Evolutionary conservation across 495 filamentous ascomycete genomes (phyloP).

Genomic region (Penicillium silybi): DNA sequence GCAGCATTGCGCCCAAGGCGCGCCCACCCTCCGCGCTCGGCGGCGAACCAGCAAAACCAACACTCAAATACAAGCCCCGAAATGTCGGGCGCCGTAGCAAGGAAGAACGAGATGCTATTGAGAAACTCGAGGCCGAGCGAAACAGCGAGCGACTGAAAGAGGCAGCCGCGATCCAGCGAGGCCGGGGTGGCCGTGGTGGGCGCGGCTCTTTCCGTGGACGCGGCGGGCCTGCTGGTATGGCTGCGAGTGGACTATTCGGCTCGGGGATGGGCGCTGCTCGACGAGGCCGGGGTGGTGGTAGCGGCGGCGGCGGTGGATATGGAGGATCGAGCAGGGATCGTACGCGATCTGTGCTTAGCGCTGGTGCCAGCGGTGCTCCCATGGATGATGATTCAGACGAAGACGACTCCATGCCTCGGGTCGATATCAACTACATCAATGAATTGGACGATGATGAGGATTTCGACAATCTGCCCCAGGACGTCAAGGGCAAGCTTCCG

Average conservation of each 20-base stretch:
- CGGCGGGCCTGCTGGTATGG: slow-evolving; percentile 28
- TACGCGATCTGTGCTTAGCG: slow-evolving; percentile 28
- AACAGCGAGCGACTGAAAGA: slow-evolving; percentile 42
- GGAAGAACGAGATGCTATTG: slow-evolving; percentile 49
- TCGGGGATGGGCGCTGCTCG: slow-evolving; percentile 23
- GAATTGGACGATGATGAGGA: slow-evolving; percentile 44
- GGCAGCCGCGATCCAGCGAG: slow-evolving; percentile 41
- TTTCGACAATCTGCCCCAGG: slow-evolving; percentile 15
- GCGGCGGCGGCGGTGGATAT: slow-evolving; percentile 14
- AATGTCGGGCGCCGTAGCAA: slow-evolving; percentile 45
- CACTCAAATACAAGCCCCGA: slow-evolving; percentile 48
- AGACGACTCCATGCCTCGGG: slow-evolving; percentile 31
- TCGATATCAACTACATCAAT: slow-evolving; percentile 48
- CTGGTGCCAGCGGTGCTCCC: slow-evolving; percentile 5
- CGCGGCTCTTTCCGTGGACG: slow-evolving; percentile 24
- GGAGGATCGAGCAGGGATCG: slow-evolving; percentile 21
- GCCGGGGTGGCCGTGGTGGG: slow-evolving; percentile 26
- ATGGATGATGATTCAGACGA: slow-evolving; percentile 40
- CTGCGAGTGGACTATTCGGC: slow-evolving; percentile 31
- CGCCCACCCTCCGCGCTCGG: slow-evolving; percentile 20
- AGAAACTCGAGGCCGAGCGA: slow-evolving; percentile 45
- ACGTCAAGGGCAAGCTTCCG: slow-evolving; percentile 39
- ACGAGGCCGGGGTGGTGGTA: slow-evolving; percentile 25
- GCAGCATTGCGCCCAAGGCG: slow-evolving; percentile 33
- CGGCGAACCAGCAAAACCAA: slow-evolving; percentile 33